phyloP scores from a whole-genome alignment of 345 rosid species.

The thale cress (Arabidopsis thaliana) region TAIR10.1 NC_003074.8:2534001-2534500 shows the following conservation, averaged over 20 bases:
- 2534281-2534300: conserved; percentile 29
- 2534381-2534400: conserved; percentile 24
- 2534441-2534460: conserved; percentile 20
- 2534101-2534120: neutral
- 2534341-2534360: conserved; percentile 27
- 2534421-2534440: conserved; percentile 19
- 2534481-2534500: conserved; percentile 17
- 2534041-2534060: neutral
- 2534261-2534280: conserved; percentile 62
- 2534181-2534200: conserved; percentile 98
- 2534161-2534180: conserved; percentile 72
- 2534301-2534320: conserved; percentile 39
- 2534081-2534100: conserved; percentile 3
- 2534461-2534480: conserved; percentile 3
- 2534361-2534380: neutral
- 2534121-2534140: neutral
- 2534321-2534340: conserved; percentile 36
- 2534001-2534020: conserved; percentile 17
- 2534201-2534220: conserved; percentile 86
- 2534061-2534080: conserved; percentile 9
- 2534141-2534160: neutral
- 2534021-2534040: conserved; percentile 13
- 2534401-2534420: conserved; percentile 27
- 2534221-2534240: conserved; percentile 56
- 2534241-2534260: conserved; percentile 65